Base-by-base conservation (phyloP, 148 eudicot species). In the Dianthus caryophyllus region DNA sequence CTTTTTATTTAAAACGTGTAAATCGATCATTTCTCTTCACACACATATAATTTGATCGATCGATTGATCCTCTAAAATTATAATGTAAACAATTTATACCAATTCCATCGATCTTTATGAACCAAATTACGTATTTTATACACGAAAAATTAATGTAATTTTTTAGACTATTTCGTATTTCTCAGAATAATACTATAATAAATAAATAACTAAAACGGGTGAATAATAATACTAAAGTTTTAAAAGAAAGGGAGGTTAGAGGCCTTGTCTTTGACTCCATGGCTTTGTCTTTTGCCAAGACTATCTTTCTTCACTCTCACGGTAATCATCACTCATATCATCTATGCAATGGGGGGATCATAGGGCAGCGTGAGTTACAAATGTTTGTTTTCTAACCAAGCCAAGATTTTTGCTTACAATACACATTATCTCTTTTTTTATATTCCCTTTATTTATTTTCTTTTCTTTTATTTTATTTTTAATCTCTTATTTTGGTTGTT, bases 181-280 rank as follows among this genome's bases (percentile, higher is more conserved):
- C 7, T 2, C 7, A 3, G 38, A 33, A 2, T 7, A 33, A 33
- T 33, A 2, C 38, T 33, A 33, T 2, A 33, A 33, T 33, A 33
- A 33, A 33, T 33, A 33, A 33, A 33, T 33, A 33, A 33, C 3
- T 33, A 33, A 33, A 33, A n/a, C n/a, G n/a, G n/a, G n/a, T n/a
- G n/a, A 33, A 33, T 33, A 33, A 33, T 33, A 33, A 3, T 33
- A 33, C 3, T 33, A n/a, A 48, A 48, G 7, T 48, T 48, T 13
- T 9, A 49, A 12, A 27, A 61, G 72, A 20, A 27, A 60, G 29
- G 70, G 38, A 62, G 51, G 36, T 36, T 5, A 64, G 74, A 25
- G 67, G 64, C 73, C 80, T 77, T 79, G 81, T 79, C 81, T 77
- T 82, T 82, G 86, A 79, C 83, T 82, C 81, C 79, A 77, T 83